Base-by-base conservation (phyloP, 257 asterid genomes). In the Jaltomata sinuosa region DNA sequence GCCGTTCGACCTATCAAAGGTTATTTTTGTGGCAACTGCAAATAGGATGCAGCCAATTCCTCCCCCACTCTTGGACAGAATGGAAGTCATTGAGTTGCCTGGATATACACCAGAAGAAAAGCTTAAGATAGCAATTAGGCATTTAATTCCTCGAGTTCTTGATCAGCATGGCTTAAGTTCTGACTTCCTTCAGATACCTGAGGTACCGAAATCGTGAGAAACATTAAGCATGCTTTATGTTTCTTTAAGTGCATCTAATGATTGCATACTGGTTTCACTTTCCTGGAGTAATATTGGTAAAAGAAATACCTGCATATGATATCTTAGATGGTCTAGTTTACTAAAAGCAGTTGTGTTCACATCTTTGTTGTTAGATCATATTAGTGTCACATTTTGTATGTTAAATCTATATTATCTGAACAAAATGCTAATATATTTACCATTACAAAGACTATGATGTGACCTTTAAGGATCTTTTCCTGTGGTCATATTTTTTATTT, bases 71-170 rank as follows among this genome's bases (percentile, higher is more conserved):
- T 87, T 94, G 79, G 99, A 97, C 91, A 93, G 99, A 91, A 95
- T 97, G 99, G 99, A 97, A 89, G 95, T 97, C 87, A 97, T 97
- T 86, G 98, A 97, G 90, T 89, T 97, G 88, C 98, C 99, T 80
- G 99, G 99, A 86, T 97, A 97, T 86, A 95, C 99, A 84, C 98
- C 97, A 87, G 99, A 97, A 89, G 99, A 97, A 88, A 97, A 97
- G 87, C 97, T 97, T 53, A 93, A 85, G 88, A 97, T 97, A 88
- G 98, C 99, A 34, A 93, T 90, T 91, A 92, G 85, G 88, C 97
- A 97, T 91, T 87, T 97, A 84, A 88, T 97, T 88, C 99, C 99
- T 72, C 91, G 98, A 83, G 99, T 97, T 85, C 97, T 97, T 79
- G 98, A 97, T 89, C 99, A 97, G 89, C 99, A 97, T 86, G 98